Conservation (phyloP, 1,284 basidiomycete species). For the Pseudomicrostroma phylloplanum region DNA sequence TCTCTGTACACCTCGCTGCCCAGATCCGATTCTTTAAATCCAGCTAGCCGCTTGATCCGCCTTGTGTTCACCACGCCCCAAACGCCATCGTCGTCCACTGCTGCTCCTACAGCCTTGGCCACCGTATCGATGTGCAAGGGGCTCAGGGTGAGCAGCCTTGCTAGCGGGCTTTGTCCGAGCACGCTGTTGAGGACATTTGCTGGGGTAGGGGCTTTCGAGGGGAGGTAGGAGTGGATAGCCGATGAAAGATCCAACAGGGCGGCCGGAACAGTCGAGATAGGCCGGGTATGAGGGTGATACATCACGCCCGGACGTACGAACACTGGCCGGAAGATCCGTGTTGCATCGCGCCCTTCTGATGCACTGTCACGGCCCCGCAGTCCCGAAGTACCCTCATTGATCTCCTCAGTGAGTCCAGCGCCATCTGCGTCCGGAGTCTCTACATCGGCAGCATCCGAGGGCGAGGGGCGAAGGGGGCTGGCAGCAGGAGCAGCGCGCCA, state of each 20-base stretch:
- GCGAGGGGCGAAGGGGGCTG: constrained; percentile 12
- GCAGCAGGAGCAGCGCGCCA: not conserved
- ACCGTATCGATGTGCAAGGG: constrained; percentile 96
- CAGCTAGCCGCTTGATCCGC: constrained; percentile 33
- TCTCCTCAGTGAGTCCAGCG: constrained; percentile 22
- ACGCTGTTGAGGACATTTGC: constrained; percentile 29
- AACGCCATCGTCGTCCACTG: constrained; percentile 52
- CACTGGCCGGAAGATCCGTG: constrained; percentile 18
- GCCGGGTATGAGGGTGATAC: constrained; percentile 88
- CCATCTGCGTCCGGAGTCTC: constrained; percentile 26
- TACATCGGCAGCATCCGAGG: not conserved
- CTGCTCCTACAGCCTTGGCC: constrained; percentile 68
- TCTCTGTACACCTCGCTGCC: too few relatives aligned
- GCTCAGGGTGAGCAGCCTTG: constrained; percentile 69
- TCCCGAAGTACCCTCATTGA: constrained; percentile 10
- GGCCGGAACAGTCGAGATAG: constrained; percentile 77
- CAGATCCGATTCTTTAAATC: constrained; percentile 22
- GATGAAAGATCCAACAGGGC: constrained; percentile 66
- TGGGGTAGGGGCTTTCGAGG: constrained; percentile 58
- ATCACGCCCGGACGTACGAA: constrained; percentile 65
- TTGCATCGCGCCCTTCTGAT: constrained; percentile 6
- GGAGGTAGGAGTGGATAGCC: constrained; percentile 53
- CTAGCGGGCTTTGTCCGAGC: constrained; percentile 56
- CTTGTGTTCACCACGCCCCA: constrained; percentile 27
- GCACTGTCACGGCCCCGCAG: too few relatives aligned